Base-by-base conservation (phyloP, 2,329 filamentous ascomycete species). In the Allantophomopsis lycopodina region DNA sequence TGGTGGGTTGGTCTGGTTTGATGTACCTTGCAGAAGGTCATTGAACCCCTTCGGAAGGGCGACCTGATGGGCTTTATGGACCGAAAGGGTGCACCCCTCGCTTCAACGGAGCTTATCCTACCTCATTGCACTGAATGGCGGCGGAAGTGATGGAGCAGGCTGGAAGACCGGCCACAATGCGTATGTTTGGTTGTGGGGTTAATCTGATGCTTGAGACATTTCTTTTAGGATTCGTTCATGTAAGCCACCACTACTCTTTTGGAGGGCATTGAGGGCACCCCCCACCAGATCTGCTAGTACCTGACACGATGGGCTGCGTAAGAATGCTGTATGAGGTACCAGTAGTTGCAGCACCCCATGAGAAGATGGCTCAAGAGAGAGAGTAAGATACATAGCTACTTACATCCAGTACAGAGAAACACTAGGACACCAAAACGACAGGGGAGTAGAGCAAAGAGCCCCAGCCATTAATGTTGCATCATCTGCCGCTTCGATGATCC, bases 21-120 rank as follows among this genome's bases (percentile, higher is more conserved):
- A n/a, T n/a, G 35, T 36, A 36, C 35, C 35, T 36, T 36, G 35
- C 35, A 36, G 35, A n/a, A 36, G 35, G 13, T n/a, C 18, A 36
- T 36, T 14, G 18, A 13, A 36, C 35, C 35, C 35, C 35, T 36
- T 21, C 14, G 32, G 35, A 36, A 15, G 20, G 35, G 35, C 35
- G 35, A 36, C 15, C 3, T n/a, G 18, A 14, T 36, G 35, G 14
- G 13, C 18, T 21, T 36, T 36, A 36, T 18, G 35, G 16, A 36
- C 32, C 32, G 16, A 34, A 17, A 17, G 15, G 10, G 15, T 36
- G 7, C 13, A 21, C 35, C 35, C 35, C 35, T 36, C 35, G 20
- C 35, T 23, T 36, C 35, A 36, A n/a, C n/a, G 8, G 14, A 23
- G 35, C 35, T 36, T 36, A 36, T 36, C 35, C 16, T n/a, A 15